Conservation (phyloP, 2,329 filamentous ascomycete genomes). For the Teratosphaeria viscida region DNA sequence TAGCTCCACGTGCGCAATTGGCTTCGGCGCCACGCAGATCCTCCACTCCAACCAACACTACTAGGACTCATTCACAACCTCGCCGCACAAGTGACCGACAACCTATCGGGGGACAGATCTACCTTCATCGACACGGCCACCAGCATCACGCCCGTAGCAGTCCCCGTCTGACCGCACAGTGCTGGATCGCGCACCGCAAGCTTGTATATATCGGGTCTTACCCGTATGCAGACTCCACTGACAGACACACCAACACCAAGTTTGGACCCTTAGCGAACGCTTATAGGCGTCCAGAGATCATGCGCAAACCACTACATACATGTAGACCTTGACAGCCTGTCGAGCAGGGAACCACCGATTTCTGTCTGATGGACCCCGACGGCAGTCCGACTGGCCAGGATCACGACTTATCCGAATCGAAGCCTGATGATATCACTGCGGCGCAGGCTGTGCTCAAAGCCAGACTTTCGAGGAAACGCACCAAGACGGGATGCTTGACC, state of each 20-base stretch:
- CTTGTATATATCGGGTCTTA: neutral
- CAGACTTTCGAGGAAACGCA: constrained; percentile 47
- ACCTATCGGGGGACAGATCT: neutral
- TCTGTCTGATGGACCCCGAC: neutral
- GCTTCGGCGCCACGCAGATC: neutral
- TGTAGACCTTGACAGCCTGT: neutral
- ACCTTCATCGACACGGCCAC: neutral
- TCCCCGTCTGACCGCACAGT: neutral
- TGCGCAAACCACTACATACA: neutral
- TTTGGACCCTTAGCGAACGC: neutral
- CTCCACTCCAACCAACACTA: neutral
- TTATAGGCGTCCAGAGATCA: neutral
- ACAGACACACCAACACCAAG: neutral
- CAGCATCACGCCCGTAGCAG: neutral
- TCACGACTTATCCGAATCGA: neutral
- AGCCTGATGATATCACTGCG: neutral
- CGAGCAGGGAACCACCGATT: neutral
- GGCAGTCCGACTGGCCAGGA: neutral
- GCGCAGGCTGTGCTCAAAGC: constrained; percentile 4
- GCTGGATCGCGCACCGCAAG: neutral
- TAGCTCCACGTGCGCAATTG: neutral
- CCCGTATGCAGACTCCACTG: neutral
- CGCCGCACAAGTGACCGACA: neutral
- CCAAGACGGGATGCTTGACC: constrained; percentile 87
- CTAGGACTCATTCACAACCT: neutral